phyloP scores from a whole-genome alignment of 495 filamentous ascomycete genomes.

The Penicillium longicatenatum region DNA sequence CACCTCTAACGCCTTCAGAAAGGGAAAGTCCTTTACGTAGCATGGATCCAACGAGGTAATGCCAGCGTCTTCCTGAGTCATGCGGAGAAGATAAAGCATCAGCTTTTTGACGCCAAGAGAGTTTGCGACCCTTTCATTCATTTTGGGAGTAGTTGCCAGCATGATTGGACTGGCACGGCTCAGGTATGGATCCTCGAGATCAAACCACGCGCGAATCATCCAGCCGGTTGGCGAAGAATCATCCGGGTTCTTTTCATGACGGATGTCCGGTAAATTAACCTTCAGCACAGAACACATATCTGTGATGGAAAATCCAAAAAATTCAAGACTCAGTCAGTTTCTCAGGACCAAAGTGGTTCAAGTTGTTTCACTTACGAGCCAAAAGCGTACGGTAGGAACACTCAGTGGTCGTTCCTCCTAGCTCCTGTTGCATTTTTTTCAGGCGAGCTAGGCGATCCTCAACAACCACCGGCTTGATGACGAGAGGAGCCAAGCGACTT shows the following conservation, averaged over 20 bases:
- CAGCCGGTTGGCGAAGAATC: background rate
- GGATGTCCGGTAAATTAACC: conserved; percentile 24
- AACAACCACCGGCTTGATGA: conserved; percentile 2
- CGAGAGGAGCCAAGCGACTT: conserved; percentile 20
- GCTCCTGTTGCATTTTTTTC: background rate
- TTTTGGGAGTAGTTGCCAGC: conserved; percentile 7
- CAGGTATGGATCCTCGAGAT: conserved; percentile 31
- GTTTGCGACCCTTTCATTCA: conserved; percentile 6
- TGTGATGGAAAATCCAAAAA: background rate
- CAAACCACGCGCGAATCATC: conserved; percentile 24
- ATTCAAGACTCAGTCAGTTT: background rate
- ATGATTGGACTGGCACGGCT: conserved; percentile 34
- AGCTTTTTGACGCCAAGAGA: conserved; percentile 28
- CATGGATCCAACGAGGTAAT: conserved; percentile 3
- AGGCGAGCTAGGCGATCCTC: conserved; percentile 17
- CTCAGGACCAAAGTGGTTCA: background rate
- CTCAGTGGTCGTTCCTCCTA: background rate
- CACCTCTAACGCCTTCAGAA: background rate
- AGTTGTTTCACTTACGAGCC: conserved; percentile 11
- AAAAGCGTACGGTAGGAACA: conserved; percentile 10
- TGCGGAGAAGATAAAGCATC: conserved; percentile 28
- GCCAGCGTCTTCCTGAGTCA: conserved; percentile 32
- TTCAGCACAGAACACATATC: conserved; percentile 29
- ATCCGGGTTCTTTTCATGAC: conserved; percentile 1
- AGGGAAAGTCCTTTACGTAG: background rate